Evolutionary conservation across 2,329 filamentous ascomycete genomes (phyloP), one percentile per base, ranked within the genome.

Genomic region (Neonectria coccinea): DNA sequence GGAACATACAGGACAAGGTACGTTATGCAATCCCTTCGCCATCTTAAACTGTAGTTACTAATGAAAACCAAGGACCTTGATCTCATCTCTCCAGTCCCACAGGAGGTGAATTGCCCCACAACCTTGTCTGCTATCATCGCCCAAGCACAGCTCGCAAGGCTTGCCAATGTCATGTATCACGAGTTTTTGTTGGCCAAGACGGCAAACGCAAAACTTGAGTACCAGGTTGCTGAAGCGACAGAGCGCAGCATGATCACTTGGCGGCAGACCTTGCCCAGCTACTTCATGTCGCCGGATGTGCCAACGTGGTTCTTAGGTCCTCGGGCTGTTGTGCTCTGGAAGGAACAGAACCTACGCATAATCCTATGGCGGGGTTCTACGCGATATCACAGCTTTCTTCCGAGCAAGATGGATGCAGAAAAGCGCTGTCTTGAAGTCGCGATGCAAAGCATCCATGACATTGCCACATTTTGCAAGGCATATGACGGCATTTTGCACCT

Each of bases 281-380:
- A 80, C 72, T 80, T 79, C 51, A 67, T 71, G 3, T 73, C 73
- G 4, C 44, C 63, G 1, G 70, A 76, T 0, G 64, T 79, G 12
- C 77, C 79, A 1, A 31, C 66, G 2, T 79, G 77, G 72, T 83
- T 80, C 47, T 64, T 71, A 0, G 76, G 77, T 5, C 77, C 79
- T 1, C 75, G 80, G 36, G 71, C 76, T 1, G 77, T 83, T 6
- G 77, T 82, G 5, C 70, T 78, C 25, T 82, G 81, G 79, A 78
- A 82, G 48, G 78, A 79, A 50, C 75, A 78, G 18, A 83, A 83
- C 53, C 75, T 83, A 4, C 76, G 80, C 1, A 81, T 83, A 58
- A 77, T 83, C 10, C 76, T 83, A 47, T 83, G 76, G 76, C 66
- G 76, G 8, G 75, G 75, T 4, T 74, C 78, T 54, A 74, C 81